Base-by-base conservation (phyloP, 805 yeast genomes). In the Candida boleticola region DNA sequence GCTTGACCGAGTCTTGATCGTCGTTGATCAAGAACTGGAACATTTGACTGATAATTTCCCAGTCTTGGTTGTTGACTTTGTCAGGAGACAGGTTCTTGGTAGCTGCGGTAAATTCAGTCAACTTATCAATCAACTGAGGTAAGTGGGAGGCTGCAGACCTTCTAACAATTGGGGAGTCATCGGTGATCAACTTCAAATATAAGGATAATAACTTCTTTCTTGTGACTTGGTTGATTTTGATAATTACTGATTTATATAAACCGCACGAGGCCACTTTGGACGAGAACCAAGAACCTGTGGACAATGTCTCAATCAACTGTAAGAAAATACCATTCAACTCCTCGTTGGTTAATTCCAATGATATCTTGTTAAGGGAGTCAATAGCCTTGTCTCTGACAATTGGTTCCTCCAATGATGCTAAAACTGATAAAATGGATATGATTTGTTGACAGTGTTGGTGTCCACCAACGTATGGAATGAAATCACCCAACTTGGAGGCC, bases 111-210 rank as follows among this genome's bases (percentile, higher is more conserved):
- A 85, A 73, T 19, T 55, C 59, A 16, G 74, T 67, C 51, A 70
- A 59, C 39, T 79, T 66, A 50, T 82, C 80, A 48, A 92, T 79
- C 42, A 92, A 67, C 29, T 63, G 70, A 2, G 99, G 97, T 51
- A 93, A 75, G 55, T 85, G 79, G 32, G 80, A 79, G 5, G 96
- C 98, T 13, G 97, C 95, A 7, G 96, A 85, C 60, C 97, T 83
- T 64, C 96, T 82, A 17, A 93, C 98, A 97, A 93, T 89, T 47
- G 99, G 99, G 16, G 96, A 87, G 45, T 93, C 99, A 63, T 93
- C 98, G 49, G 77, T 78, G 37, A 86, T 79, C 51, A 93, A 72
- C 51, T 82, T 85, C 45, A 79, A 71, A 63, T 83, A 92, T 34
- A 83, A 65, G 31, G 76, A 73, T 48, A 89, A 73, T 45, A 93